Base-by-base conservation (phyloP, 108 stramenopile genomes). In the Skeletonema menzelii region DNA sequence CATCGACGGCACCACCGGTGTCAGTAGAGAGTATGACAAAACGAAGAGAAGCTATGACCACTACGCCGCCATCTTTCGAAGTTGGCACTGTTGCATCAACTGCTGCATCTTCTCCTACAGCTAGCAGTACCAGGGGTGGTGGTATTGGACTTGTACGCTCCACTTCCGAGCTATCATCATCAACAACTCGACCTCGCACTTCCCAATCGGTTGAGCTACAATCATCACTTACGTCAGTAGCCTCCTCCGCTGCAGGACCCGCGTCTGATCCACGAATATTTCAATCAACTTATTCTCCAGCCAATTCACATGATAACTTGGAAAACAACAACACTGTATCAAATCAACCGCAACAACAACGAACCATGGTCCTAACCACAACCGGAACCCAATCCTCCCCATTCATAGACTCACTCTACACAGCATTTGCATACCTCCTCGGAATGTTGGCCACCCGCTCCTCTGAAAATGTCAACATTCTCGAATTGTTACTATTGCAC, bases 391-490 rank as follows among this genome's bases (percentile, higher is more conserved):
- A 72, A 30, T 58, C 85, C 6, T 77, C 72, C 27, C 92, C 92
- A 26, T 84, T 90, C 64, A 57, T 88, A 24, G 85, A 88, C 35
- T 76, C 83, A 53, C 68, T 86, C n/a, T 90, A 90, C 66, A 57
- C 80, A 35, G 60, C 80, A n/a, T 78, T 95, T 77, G 80, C 88
- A 14, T 70, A 77, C n/a, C 75, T 82, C 0, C 86, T 95, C 70
- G 94, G 94, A 13, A 83, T 84, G 31, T 61, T 95, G 37, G 88
- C 87, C 7, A 84, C 84, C n/a, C 73, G 86, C 10, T 87, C 77
- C 26, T 69, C 75, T n/a, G 91, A 92, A 76, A 84, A 89, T 70
- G 86, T 95, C 61, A 95, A 95, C 56, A 60, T 92, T 10, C 65
- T 88, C 35, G 80, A 86, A 49, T 59, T 95, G 38, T 63, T 91